Evolutionary conservation across 2,329 filamentous ascomycete genomes (phyloP).

Genomic region (Zalaria obscura): DNA sequence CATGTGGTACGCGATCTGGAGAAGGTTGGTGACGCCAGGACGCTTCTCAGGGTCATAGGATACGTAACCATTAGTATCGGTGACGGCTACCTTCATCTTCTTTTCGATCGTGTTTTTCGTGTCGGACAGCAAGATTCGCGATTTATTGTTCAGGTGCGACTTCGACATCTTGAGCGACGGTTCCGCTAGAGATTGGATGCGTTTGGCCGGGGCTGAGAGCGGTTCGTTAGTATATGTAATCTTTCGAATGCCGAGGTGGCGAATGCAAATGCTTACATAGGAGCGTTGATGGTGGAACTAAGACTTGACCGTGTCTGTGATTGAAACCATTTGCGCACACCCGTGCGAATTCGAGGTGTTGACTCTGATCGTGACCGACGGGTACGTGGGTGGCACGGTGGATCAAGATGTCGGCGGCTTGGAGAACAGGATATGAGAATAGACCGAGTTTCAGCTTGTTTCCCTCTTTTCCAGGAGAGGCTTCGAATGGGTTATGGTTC

Average conservation of each 20-base stretch:
- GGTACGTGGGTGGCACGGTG: conserved; percentile 87
- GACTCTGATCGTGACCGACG: conserved; percentile 87
- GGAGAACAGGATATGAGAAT: conserved; percentile 90
- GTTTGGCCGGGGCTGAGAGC: conserved; percentile 53
- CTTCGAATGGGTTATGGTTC: conserved; percentile 42
- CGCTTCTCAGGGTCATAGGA: conserved; percentile 56
- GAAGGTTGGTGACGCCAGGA: conserved; percentile 76
- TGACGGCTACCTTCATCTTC: conserved; percentile 62
- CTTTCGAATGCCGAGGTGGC: not conserved
- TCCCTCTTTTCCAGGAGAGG: conserved; percentile 23
- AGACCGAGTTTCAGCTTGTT: conserved; percentile 67
- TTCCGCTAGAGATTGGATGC: conserved; percentile 77
- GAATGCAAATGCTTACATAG: conserved; percentile 41
- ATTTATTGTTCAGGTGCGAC: conserved; percentile 55
- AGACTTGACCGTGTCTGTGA: conserved; percentile 47
- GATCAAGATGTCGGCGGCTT: conserved; percentile 85
- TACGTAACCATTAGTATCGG: conserved; percentile 55
- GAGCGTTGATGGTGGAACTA: conserved; percentile 56
- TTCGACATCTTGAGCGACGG: conserved; percentile 90
- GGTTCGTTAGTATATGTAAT: too few relatives aligned
- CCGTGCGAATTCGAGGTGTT: conserved; percentile 87
- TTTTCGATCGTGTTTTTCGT: conserved; percentile 43
- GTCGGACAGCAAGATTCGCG: conserved; percentile 75
- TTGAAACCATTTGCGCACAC: conserved; percentile 84
- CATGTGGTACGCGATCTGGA: conserved; percentile 66